Conservation (phyloP, 2,329 filamentous ascomycete species). For the Mycogone perniciosa region DNA sequence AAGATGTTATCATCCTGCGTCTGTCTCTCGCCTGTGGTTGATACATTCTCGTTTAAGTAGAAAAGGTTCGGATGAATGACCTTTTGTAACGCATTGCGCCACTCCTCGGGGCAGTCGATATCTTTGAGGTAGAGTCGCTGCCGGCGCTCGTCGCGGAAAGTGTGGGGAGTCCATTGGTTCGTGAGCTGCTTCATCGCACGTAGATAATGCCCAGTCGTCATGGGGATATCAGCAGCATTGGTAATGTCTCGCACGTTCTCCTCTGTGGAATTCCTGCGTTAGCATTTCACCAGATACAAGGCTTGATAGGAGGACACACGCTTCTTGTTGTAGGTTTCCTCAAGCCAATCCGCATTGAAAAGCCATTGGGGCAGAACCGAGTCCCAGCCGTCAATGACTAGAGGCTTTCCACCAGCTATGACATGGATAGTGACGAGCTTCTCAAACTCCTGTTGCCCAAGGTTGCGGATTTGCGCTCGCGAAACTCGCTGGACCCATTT, state of each 20-base stretch:
- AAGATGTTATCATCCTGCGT: slow-evolving; percentile 33
- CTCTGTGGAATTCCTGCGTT: slow-evolving; percentile 41
- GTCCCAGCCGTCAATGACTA: slow-evolving; percentile 88
- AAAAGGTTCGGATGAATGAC: slow-evolving; percentile 77
- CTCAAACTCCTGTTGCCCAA: slow-evolving; percentile 76
- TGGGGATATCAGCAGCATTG: slow-evolving; percentile 65
- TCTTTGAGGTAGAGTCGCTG: slow-evolving; percentile 95
- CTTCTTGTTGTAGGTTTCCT: slow-evolving; percentile 71
- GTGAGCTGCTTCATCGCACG: slow-evolving; percentile 79
- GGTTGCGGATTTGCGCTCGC: slow-evolving; percentile 67
- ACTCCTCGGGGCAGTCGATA: slow-evolving; percentile 86
- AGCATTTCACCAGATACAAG: slow-evolving; percentile 12
- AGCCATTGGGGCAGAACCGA: slow-evolving; percentile 65
- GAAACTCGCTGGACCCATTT: slow-evolving; percentile 79
- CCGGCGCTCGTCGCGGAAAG: slow-evolving; percentile 69
- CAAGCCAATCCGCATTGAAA: slow-evolving; percentile 77
- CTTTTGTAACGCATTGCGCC: slow-evolving; percentile 72
- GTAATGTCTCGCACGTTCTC: slow-evolving; percentile 80
- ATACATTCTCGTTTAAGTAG: slow-evolving; percentile 79
- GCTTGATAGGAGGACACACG: slow-evolving; percentile 42
- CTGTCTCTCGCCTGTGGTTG: slow-evolving; percentile 29
- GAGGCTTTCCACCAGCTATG: slow-evolving; percentile 74
- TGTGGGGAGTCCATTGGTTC: slow-evolving; percentile 69
- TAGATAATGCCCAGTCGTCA: slow-evolving; percentile 86
- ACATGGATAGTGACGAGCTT: slow-evolving; percentile 79